phyloP scores from a whole-genome alignment of 2,329 filamentous ascomycete species.

The Xylariomycetidae sp. region DNA sequence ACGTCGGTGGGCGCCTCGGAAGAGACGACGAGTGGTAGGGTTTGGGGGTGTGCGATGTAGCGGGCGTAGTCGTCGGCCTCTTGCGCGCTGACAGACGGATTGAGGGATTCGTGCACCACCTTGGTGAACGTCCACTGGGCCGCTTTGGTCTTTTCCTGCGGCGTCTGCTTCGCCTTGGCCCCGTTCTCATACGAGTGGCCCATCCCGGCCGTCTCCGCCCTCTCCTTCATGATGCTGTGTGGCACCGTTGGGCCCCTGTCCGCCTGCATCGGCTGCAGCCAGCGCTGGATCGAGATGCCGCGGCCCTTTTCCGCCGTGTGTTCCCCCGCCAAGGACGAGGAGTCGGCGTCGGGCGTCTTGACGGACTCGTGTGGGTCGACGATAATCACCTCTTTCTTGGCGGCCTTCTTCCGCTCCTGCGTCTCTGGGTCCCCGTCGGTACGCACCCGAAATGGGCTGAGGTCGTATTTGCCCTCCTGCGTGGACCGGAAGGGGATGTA shows the following conservation, averaged over 20 bases:
- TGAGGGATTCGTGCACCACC: slow-evolving; percentile 77
- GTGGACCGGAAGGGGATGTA: slow-evolving; percentile 72
- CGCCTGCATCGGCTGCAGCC: slow-evolving; percentile 47
- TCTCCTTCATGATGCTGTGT: slow-evolving; percentile 53
- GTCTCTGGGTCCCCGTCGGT: slow-evolving; percentile 55
- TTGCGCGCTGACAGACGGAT: slow-evolving; percentile 69
- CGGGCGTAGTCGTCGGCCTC: slow-evolving; percentile 83
- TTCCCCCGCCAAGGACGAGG: slow-evolving; percentile 33
- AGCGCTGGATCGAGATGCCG: slow-evolving; percentile 53
- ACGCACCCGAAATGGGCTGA: slow-evolving; percentile 82
- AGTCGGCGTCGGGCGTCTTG: slow-evolving; percentile 32
- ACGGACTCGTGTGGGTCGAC: slow-evolving; percentile 49
- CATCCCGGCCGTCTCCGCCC: slow-evolving; percentile 23
- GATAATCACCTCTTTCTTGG: slow-evolving; percentile 65
- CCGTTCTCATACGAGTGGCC: slow-evolving; percentile 17
- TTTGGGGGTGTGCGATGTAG: slow-evolving; percentile 85
- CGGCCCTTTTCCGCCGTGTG: slow-evolving; percentile 26
- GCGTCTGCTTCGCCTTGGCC: slow-evolving; percentile 47
- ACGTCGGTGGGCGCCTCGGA: slow-evolving; percentile 57
- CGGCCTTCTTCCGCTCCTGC: slow-evolving; percentile 52
- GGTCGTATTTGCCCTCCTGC: slow-evolving; percentile 69
- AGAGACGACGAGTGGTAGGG: slow-evolving; percentile 74
- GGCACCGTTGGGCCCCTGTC: slow-evolving; percentile 29
- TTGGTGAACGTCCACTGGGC: slow-evolving; percentile 86
- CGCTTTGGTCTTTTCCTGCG: slow-evolving; percentile 70